These are phyloP conservation scores for Tolypocladium ovalisporum DNA, from an alignment of 2,329 filamentous ascomycete genomes.

Conservation along the genomic window DNA sequence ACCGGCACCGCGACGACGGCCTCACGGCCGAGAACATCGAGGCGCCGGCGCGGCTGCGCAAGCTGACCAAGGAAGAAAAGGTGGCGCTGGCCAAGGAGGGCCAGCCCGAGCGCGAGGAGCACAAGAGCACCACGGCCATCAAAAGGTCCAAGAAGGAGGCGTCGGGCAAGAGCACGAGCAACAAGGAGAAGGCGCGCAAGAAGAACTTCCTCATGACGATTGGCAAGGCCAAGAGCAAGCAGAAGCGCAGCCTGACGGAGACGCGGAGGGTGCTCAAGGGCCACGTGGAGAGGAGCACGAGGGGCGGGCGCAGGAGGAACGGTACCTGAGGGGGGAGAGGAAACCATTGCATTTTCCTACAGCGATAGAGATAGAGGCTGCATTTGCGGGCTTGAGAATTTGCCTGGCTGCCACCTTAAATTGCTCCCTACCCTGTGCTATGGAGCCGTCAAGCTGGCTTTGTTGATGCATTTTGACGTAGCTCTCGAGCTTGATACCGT, in stretches of 20 bases:
- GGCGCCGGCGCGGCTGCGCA: slow-evolving; percentile 69
- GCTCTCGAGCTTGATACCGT: not conserved
- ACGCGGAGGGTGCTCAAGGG: slow-evolving; percentile 69
- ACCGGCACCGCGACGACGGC: slow-evolving; percentile 72
- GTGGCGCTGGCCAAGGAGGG: slow-evolving; percentile 74
- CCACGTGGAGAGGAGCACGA: slow-evolving; percentile 74
- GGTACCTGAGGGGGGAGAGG: slow-evolving; percentile 16
- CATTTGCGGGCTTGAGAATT: not conserved
- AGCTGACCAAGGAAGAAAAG: slow-evolving; percentile 81
- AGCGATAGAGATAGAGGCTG: not conserved
- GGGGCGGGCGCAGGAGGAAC: slow-evolving; percentile 74
- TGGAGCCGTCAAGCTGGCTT: too few relatives aligned
- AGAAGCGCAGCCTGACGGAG: slow-evolving; percentile 86
- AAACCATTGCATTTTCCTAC: not conserved
- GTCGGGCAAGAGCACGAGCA: slow-evolving; percentile 91
- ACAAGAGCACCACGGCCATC: slow-evolving; percentile 77
- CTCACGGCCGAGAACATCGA: slow-evolving; percentile 89
- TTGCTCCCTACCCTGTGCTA: not conserved
- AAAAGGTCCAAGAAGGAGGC: slow-evolving; percentile 78
- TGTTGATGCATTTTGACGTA: too few relatives aligned
- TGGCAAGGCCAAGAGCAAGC: slow-evolving; percentile 89
- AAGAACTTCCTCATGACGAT: slow-evolving; percentile 99
- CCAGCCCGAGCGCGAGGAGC: slow-evolving; percentile 65
- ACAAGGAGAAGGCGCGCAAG: slow-evolving; percentile 90
- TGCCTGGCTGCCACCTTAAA: not conserved